Evolutionary conservation across 345 rosid genomes (phyloP), one percentile per base, ranked within the genome.

Genomic region (Mangifera indica): DNA sequence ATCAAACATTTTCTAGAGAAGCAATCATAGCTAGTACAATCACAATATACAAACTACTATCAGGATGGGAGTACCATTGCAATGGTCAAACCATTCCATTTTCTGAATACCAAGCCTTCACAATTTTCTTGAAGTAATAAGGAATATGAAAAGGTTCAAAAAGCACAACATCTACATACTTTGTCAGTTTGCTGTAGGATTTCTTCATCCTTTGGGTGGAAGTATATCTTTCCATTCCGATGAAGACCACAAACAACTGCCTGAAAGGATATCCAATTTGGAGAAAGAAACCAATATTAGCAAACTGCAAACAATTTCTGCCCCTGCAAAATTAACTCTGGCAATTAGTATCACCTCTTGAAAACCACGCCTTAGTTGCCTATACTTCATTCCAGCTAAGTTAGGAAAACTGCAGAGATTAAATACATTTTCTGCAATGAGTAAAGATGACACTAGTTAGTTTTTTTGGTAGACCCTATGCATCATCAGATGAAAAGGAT

Each of bases 141-240:
- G 12, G 51, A 70, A 61, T 37, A 62, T 46, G 48, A 26, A 67
- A 11, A 69, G n/a, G 58, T 63, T 66, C 66, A 57, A 29, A 67
- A 76, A 73, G 14, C 53, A 60, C 48, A 22, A 66, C 32, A 20
- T 54, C 34, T 20, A 69, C 87, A 25, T 84, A 92, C 89, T 86
- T 92, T 88, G 80, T 95, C 99, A 14, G 82, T 81, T 75, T 80
- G 81, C 84, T 72, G 87, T 20, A 92, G 83, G 70, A 79, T 77
- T 81, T 95, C 98, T 8, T 90, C 85, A 75, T 92, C 99, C 7
- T 80, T 84, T 29, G 98, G 99, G 72, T 92, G 99, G 80, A 95
- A 95, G 57, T 84, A 55, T 70, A 92, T 81, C 80, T 82, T 88
- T 77, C 97, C 96, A 69, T 72, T 78, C 71, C 98, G 87, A 70